Evolutionary conservation across 73 alveolate species (phyloP), one percentile per base, ranked within the genome.

Genomic region (Breviolum minutum): DNA sequence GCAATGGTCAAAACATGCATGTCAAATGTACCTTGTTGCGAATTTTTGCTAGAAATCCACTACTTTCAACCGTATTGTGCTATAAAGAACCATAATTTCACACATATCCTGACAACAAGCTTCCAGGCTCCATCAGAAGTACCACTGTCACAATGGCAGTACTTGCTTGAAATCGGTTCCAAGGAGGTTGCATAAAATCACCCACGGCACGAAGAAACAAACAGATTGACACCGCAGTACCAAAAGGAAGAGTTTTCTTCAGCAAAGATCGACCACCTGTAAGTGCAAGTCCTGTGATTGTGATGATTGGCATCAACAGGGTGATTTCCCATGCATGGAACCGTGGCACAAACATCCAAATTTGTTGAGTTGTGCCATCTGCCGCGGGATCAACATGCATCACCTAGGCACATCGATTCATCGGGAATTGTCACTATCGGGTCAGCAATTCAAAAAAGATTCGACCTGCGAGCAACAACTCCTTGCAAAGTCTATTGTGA

Each of bases 171-270:
- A 90, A 90, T 60, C 95, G 62, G 71, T 76, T 66, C 87, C 87
- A 90, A 27, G 96, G 87, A 8, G 87, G 76, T 30, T 64, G 87
- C 66, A 70, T 22, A 77, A 27, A n/a, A 29, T 90, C 85, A 8
- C 96, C 96, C 87, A 69, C 5, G 5, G 96, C 87, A 9, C 84
- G 69, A 29, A 90, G 87, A 10, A 90, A 64, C 87, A 90, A 29
- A 30, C 96, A 90, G 26, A 77, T 70, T n/a, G 96, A 90, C 73
- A 90, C 96, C 40, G 96, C 96, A 14, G 88, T 77, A 7, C 96
- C 96, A 62, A 90, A 90, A 66, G 96, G 96, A 13, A 90, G 63
- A 20, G 96, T 90, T 76, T 90, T 90, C 77, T 81, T 48, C 87
- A 71, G 63, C 29, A 88, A 62, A 9, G 95, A 29, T 54, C 69